Conservation (phyloP, 2,329 filamentous ascomycete genomes). For the Fusarium burgessii region DNA sequence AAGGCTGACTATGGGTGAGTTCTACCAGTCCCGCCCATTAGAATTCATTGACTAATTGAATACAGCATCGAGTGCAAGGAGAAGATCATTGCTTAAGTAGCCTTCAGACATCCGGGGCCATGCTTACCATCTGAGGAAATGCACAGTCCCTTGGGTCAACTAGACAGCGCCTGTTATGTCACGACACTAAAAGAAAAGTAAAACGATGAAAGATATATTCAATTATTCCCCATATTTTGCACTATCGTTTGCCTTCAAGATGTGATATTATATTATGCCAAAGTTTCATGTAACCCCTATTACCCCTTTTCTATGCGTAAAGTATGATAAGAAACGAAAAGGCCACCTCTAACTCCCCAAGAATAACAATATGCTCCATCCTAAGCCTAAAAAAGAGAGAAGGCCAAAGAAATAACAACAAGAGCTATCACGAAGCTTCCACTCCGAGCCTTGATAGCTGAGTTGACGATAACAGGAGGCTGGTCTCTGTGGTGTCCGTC, state of each 20-base stretch:
- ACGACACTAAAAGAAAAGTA: conserved; percentile 19
- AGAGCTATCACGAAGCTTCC: not conserved
- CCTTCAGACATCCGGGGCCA: not conserved
- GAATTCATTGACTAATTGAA: not conserved
- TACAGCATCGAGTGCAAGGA: conserved; percentile 31
- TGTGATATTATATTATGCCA: conserved; percentile 24
- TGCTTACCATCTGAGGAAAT: not conserved
- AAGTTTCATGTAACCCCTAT: conserved; percentile 10
- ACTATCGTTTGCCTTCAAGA: conserved; percentile 3
- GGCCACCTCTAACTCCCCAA: not conserved
- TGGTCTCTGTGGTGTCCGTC: not conserved
- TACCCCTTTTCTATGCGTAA: conserved; percentile 28
- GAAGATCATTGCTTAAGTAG: conserved; percentile 31
- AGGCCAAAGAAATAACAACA: not conserved
- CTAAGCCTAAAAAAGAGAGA: conserved; percentile 21
- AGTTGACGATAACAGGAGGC: conserved; percentile 27
- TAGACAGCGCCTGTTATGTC: not conserved
- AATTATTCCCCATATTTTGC: not conserved
- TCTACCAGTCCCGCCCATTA: not conserved
- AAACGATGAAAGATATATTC: conserved; percentile 6
- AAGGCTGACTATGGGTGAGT: conserved; percentile 75
- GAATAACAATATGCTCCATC: not conserved
- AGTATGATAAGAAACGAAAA: conserved; percentile 6
- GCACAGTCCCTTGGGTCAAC: not conserved
- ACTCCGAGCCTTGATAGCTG: conserved; percentile 9